Percentiles rank a stretch among this genome's conserved stretches.
Evolutionary conservation across 257 asterid species (phyloP).

Genomic region (Solanum bulbocastanum): DNA sequence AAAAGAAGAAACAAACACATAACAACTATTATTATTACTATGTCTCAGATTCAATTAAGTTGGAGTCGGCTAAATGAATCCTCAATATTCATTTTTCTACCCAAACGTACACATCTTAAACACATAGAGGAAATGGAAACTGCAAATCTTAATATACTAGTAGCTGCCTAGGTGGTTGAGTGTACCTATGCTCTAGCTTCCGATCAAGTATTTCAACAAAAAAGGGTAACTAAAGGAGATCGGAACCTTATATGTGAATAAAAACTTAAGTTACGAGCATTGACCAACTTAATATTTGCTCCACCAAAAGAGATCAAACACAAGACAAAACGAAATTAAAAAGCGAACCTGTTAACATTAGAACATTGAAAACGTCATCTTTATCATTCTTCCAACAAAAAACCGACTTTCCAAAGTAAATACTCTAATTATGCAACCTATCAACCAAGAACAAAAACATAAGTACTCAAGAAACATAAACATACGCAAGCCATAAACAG

Average conservation of each 20-base stretch:
- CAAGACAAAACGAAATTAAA: neutral
- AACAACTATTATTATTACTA: neutral
- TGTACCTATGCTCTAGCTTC: neutral
- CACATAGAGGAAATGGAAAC: neutral
- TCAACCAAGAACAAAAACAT: neutral
- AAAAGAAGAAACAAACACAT: neutral
- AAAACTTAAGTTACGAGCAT: neutral
- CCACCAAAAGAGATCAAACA: neutral
- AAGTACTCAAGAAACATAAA: neutral
- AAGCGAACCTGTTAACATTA: neutral
- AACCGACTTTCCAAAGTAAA: neutral
- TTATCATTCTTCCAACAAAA: neutral
- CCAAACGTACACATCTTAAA: neutral
- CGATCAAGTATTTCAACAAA: neutral
- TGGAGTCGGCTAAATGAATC: neutral
- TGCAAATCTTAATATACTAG: neutral
- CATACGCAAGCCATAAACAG: neutral
- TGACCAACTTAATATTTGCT: neutral
- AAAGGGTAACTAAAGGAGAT: neutral
- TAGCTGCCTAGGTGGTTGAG: neutral
- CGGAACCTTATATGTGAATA: neutral
- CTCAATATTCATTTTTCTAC: neutral
- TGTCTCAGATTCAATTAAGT: neutral
- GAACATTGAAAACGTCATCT: neutral
- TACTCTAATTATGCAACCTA: neutral